Conservation (phyloP, 2,329 filamentous ascomycete species). For the Hypoxylon rubiginosum region DNA sequence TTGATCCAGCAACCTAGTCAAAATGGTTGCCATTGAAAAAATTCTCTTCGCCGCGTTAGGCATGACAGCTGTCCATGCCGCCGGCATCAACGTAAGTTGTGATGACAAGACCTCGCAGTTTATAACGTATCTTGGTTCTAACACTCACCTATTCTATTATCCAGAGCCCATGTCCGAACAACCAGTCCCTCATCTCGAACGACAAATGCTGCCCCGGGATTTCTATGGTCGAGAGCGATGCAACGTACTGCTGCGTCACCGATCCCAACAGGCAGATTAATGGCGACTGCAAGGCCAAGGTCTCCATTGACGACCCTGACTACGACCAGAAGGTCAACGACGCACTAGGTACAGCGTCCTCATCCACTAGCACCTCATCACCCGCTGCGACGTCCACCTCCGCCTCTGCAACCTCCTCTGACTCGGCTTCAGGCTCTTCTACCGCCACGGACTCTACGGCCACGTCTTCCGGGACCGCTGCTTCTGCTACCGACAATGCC, state of each 20-base stretch:
- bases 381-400: slow-evolving; percentile 13
- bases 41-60: slow-evolving; percentile 3
- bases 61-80: slow-evolving; percentile 5
- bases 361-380: not conserved
- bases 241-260: slow-evolving; percentile 15
- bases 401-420: slow-evolving; percentile 13
- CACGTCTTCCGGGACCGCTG: not conserved
- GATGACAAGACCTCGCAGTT: not conserved
- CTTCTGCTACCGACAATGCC: slow-evolving; percentile 4
- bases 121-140: not conserved
- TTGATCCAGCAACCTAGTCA: not conserved
- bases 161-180: slow-evolving; percentile 10
- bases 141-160: not conserved
- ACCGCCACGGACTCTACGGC: slow-evolving; percentile 1
- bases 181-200: slow-evolving; percentile 18
- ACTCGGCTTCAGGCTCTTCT: slow-evolving; percentile 14
- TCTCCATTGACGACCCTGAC: slow-evolving; percentile 14
- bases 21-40: slow-evolving; percentile 8
- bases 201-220: slow-evolving; percentile 28
- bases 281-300: slow-evolving; percentile 12
- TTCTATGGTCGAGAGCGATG: slow-evolving; percentile 10
- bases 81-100: slow-evolving; percentile 2
- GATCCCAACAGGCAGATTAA: slow-evolving; percentile 1
- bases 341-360: slow-evolving; percentile 13
- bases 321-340: slow-evolving; percentile 19